A percentile compares a stretch with the other conserved stretches of the same genome.
These are phyloP conservation scores for Alternaria postmessia DNA, from an alignment of 2,329 filamentous ascomycete genomes.

Conservation along the genomic window DNA sequence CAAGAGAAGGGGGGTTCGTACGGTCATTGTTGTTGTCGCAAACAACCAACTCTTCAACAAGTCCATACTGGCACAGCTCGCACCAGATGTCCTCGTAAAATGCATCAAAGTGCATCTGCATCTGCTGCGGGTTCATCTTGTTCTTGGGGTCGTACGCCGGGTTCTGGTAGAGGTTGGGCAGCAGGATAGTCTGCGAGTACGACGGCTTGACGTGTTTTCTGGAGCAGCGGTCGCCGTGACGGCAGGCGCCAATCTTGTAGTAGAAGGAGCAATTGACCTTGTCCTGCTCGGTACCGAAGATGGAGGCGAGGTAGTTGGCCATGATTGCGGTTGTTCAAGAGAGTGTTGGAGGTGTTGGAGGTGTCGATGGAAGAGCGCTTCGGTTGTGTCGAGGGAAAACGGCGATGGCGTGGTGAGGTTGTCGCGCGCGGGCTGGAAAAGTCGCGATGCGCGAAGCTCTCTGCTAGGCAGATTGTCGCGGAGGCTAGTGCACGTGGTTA, in stretches of 20 bases:
- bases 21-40: conserved; percentile 99
- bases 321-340: conserved; percentile 58
- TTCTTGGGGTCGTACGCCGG: conserved; percentile 95
- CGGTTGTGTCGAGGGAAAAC: neutral
- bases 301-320: conserved; percentile 98
- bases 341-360: neutral
- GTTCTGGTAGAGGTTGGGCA: conserved; percentile 99
- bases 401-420: conserved; percentile 8
- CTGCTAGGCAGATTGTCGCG: neutral
- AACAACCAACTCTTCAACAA: conserved; percentile 96
- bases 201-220: conserved; percentile 99
- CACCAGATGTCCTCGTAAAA: conserved; percentile 99
- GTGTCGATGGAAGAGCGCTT: neutral
- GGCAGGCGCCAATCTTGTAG: conserved; percentile 99
- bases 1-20: conserved; percentile 54
- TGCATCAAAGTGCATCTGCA: conserved; percentile 99
- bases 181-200: conserved; percentile 96
- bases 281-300: conserved; percentile 99
- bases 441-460: conserved; percentile 22
- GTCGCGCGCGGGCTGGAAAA: conserved; percentile 17
- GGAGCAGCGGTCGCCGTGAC: conserved; percentile 97
- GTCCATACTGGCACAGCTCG: conserved; percentile 97
- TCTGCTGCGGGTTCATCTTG: conserved; percentile 94
- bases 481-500: conserved; percentile 5
- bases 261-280: conserved; percentile 99